Base-by-base conservation (phyloP, 805 yeast genomes). In the Wickerhamiella siamensis region DNA sequence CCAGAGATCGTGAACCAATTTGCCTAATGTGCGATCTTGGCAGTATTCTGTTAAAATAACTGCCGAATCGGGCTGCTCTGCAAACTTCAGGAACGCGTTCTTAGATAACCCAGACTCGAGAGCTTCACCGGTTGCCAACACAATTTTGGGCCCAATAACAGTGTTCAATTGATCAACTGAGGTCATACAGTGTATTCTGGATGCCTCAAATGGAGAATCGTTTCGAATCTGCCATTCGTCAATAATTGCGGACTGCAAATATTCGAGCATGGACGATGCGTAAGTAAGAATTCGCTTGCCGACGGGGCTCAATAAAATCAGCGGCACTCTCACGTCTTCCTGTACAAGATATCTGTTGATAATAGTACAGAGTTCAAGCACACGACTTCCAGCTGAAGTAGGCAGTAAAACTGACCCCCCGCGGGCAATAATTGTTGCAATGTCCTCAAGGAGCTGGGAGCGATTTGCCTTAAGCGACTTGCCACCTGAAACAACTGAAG, bases 241-340 rank as follows among this genome's bases (percentile, higher is more conserved):
- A 20, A 83, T 72, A n/a, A 86, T 70, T n/a, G 78, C 70, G 0
- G 88, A 73, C 0, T 94, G 77, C 86, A 91, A 80, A 97, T 97
- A 91, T 63, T 91, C 98, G 22, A 88, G 62, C 79, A 91, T 81
- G 43, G 86, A 80, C 12, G 83, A 74, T 0, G 96, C 95, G 55
- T 81, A 83, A 20, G 79, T 71, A 43, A 91, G 59, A 3, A 79
- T 70, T 53, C 88, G 76, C 3, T 84, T 74, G 20, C 91, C 93
- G 0, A 86, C 77, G 51, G 75, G 77, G 3, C 94, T 75, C n/a
- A 82, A 62, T 43, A 36, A 68, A 27, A 82, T 64, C 8, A 91
- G 76, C 0, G 95, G 95, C 10, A 77, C 71, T 43, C 45, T 52
- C 51, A 56, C 39, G 41, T 51, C 37, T 32, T 49, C 31, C 31